Evolutionary conservation across 306 rosid genomes (phyloP).

Genomic region (Quercus bicolor): DNA sequence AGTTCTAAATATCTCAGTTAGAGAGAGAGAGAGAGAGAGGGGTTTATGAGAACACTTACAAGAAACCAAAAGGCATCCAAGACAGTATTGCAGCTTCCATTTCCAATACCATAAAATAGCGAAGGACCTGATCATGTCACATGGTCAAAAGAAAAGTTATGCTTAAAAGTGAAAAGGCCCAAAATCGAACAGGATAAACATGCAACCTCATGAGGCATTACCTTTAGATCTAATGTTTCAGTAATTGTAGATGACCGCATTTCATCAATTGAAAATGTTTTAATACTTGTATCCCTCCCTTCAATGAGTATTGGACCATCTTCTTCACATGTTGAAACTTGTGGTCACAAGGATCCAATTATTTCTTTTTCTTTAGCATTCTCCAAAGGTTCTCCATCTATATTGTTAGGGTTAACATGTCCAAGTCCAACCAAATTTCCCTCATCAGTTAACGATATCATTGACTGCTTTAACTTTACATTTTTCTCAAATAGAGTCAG

Average conservation of each 20-base stretch:
- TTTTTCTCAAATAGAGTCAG: slow-evolving; percentile 22
- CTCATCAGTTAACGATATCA: slow-evolving; percentile 23
- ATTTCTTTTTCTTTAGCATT: slow-evolving; percentile 44
- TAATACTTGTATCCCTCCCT: too few relatives aligned
- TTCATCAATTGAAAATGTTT: too few relatives aligned
- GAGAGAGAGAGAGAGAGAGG: not conserved
- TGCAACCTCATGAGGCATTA: slow-evolving; percentile 4
- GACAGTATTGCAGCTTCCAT: not conserved
- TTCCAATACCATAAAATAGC: not conserved
- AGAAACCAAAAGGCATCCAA: not conserved
- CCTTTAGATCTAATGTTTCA: slow-evolving; percentile 41
- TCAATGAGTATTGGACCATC: too few relatives aligned
- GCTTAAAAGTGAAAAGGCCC: not conserved
- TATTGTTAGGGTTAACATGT: slow-evolving; percentile 15
- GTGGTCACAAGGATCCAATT: slow-evolving; percentile 49
- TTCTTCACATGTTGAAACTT: slow-evolving; percentile 24
- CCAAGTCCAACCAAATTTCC: slow-evolving; percentile 21
- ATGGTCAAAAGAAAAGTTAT: not conserved
- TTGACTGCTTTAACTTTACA: slow-evolving; percentile 30
- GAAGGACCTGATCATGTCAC: not conserved
- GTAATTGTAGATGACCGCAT: slow-evolving; percentile 1
- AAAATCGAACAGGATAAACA: not conserved
- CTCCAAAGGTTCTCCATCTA: slow-evolving; percentile 20
- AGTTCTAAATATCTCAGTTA: not conserved
- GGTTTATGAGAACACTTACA: not conserved